Conservation (phyloP, 208 protist genomes). For the Naegleria gruberi region DNA sequence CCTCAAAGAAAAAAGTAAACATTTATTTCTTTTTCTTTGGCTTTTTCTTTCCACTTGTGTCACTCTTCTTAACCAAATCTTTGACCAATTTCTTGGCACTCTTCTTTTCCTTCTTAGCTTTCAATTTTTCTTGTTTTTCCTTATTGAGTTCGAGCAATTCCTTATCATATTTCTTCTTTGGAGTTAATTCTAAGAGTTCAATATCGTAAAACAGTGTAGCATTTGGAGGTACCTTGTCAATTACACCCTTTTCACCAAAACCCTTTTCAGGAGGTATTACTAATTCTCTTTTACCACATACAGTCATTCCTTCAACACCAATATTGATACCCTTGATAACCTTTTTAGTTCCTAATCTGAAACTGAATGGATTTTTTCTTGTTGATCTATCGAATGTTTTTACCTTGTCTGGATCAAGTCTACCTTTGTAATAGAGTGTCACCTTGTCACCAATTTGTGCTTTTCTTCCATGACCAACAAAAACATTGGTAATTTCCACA, state of each 20-base stretch:
- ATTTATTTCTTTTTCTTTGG: not conserved
- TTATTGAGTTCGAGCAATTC: not conserved
- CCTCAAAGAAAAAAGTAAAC: not conserved
- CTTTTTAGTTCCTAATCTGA: not conserved
- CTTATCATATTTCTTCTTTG: constrained; percentile 4
- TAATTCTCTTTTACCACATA: not conserved
- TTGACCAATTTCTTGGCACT: not conserved
- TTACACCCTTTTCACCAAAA: not conserved
- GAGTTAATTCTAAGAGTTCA: not conserved
- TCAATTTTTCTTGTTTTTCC: not conserved
- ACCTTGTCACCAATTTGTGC: constrained; percentile 12
- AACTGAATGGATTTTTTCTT: not conserved
- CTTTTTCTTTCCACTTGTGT: not conserved
- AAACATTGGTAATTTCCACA: not conserved
- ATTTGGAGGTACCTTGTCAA: constrained; percentile 10
- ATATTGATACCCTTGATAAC: constrained; percentile 19
- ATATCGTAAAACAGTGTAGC: constrained; percentile 16
- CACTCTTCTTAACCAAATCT: not conserved
- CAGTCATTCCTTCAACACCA: constrained; percentile 18
- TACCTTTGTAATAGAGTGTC: not conserved
- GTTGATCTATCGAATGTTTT: constrained; percentile 7
- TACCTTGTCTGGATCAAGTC: not conserved
- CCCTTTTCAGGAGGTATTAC: not conserved
- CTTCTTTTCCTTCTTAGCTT: not conserved
- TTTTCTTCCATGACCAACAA: not conserved